A percentile compares a stretch with the other conserved stretches of the same genome.
Evolutionary conservation across 2,329 filamentous ascomycete genomes (phyloP).

Genomic region (Fusarium pilosicola): DNA sequence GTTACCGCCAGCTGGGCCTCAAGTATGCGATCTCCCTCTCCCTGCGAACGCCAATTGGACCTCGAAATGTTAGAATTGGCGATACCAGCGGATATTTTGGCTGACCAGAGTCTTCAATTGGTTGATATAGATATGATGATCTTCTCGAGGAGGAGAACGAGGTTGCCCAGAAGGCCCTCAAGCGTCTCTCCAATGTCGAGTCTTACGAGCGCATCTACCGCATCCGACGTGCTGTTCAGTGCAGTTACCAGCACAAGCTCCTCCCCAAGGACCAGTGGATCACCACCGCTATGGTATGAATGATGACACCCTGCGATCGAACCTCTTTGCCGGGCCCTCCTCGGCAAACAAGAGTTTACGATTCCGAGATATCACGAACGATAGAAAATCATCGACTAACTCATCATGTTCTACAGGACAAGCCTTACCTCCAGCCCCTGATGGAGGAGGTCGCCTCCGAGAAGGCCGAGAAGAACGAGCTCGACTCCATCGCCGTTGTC

Average conservation of each 20-base stretch:
- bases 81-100: conserved; percentile 8
- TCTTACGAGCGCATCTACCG: conserved; percentile 98
- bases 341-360: conserved; percentile 36
- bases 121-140: conserved; percentile 80
- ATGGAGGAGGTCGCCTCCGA: conserved; percentile 62
- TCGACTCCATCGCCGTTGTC: conserved; percentile 61
- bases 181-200: conserved; percentile 89
- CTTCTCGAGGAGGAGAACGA: conserved; percentile 94
- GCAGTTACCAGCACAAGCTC: conserved; percentile 70
- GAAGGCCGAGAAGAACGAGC: conserved; percentile 61
- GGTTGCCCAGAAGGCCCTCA: conserved; percentile 84
- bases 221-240: conserved; percentile 92
- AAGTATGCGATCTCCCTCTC: conserved; percentile 66
- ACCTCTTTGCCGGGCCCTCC: conserved; percentile 8
- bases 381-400: conserved; percentile 29
- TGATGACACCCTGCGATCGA: background rate
- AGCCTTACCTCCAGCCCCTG: conserved; percentile 64
- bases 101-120: conserved; percentile 39
- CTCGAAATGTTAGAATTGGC: background rate
- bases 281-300: conserved; percentile 62
- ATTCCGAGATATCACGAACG: conserved; percentile 21
- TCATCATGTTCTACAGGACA: conserved; percentile 52
- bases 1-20: conserved; percentile 93
- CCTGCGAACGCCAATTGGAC: conserved; percentile 34
- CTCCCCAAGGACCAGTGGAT: conserved; percentile 71